Evolutionary conservation across 108 stramenopile genomes (phyloP).

Genomic region (Licmophora abbreviata): DNA sequence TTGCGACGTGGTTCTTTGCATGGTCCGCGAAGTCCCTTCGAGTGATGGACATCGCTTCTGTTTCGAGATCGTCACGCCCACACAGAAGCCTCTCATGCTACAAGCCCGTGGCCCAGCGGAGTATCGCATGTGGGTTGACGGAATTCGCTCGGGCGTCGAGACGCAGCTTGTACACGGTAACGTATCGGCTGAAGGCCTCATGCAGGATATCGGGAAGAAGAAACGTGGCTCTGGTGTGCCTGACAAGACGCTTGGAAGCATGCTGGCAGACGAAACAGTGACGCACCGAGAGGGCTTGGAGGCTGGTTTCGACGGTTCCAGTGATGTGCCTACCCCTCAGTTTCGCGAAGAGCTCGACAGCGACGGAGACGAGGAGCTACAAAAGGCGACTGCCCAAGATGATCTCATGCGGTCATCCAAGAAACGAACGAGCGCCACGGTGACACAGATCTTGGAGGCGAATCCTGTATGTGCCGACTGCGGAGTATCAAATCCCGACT

Average conservation of each 20-base stretch:
- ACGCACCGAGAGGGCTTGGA: not conserved
- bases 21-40: slow-evolving; percentile 76
- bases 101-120: slow-evolving; percentile 86
- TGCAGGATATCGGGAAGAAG: slow-evolving; percentile 8
- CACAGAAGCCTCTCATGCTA: slow-evolving; percentile 75
- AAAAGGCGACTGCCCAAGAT: slow-evolving; percentile 10
- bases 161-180: slow-evolving; percentile 64
- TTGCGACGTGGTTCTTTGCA: slow-evolving; percentile 88
- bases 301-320: not conserved
- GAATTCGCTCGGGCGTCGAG: slow-evolving; percentile 72
- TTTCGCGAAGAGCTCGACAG: not conserved
- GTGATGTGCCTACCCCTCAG: no score
- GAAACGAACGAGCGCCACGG: not conserved
- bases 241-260: not conserved
- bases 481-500: slow-evolving; percentile 65
- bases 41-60: slow-evolving; percentile 65
- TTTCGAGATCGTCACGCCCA: slow-evolving; percentile 90
- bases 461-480: slow-evolving; percentile 82
- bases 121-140: slow-evolving; percentile 76
- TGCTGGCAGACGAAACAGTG: slow-evolving; percentile 5
- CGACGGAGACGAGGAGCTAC: not conserved
- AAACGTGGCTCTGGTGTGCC: not conserved
- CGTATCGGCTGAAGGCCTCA: slow-evolving; percentile 24
- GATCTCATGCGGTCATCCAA: slow-evolving; percentile 21
- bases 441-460: slow-evolving; percentile 45